Conservation (phyloP, 23 red algal genomes). For the Cyanidiococcus yangmingshanensis region DNA sequence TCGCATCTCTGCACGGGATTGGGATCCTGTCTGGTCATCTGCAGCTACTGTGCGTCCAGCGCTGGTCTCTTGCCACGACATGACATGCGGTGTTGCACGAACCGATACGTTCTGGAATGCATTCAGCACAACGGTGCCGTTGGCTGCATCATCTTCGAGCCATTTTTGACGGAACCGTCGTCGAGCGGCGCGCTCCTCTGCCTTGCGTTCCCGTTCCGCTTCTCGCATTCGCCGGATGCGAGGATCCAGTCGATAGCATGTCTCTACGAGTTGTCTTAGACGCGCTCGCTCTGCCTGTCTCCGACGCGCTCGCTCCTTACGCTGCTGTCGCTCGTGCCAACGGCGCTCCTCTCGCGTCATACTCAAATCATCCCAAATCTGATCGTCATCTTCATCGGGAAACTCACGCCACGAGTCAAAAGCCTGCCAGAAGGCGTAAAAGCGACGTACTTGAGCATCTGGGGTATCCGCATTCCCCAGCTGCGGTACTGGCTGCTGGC, state of each 20-base stretch:
- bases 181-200: background rate
- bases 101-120: background rate
- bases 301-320: background rate
- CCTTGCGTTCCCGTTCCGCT: background rate
- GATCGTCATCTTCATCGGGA: background rate
- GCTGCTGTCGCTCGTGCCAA: background rate
- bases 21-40: no score
- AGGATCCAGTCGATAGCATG: slow-evolving; percentile 5
- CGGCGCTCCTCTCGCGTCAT: slow-evolving; percentile 4
- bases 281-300: background rate
- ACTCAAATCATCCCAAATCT: background rate
- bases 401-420: slow-evolving; percentile 20
- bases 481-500: slow-evolving; percentile 4
- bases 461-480: background rate
- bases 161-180: background rate
- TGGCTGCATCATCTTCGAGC: background rate
- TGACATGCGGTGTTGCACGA: no score
- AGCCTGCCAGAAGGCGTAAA: slow-evolving; percentile 14
- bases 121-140: background rate
- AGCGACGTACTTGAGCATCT: background rate
- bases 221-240: background rate
- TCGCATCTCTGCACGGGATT: no score
- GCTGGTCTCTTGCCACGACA: no score
- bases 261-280: background rate
- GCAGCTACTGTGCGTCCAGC: no score